Evolutionary conservation across 1,284 basidiomycete genomes (phyloP).

Genomic region (Veloporphyrellus conicus): DNA sequence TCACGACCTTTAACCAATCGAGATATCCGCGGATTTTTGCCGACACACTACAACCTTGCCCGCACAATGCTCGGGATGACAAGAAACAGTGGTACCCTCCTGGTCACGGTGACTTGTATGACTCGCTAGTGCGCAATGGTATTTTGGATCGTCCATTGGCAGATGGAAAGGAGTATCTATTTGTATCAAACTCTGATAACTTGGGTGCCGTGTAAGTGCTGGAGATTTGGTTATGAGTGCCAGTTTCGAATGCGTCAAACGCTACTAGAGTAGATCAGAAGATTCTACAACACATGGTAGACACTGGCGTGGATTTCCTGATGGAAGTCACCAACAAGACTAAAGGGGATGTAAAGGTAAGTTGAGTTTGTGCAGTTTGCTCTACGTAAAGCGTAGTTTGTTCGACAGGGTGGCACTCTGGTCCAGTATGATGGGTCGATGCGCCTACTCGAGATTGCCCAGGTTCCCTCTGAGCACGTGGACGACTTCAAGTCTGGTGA

Average conservation of each 20-base stretch:
- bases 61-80: conserved; percentile 60
- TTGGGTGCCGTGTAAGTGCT: conserved; percentile 91
- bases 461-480: conserved; percentile 95
- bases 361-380: neutral
- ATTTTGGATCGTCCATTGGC: conserved; percentile 89
- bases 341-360: no score
- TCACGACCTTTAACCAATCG: conserved; percentile 94
- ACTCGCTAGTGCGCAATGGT: conserved; percentile 88
- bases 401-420: conserved; percentile 98
- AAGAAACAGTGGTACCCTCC: conserved; percentile 98
- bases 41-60: conserved; percentile 84
- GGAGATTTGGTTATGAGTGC: conserved; percentile 53
- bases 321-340: conserved; percentile 99
- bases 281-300: conserved; percentile 86
- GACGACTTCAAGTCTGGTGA: conserved; percentile 99
- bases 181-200: conserved; percentile 98
- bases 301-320: conserved; percentile 81
- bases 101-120: conserved; percentile 96
- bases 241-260: conserved; percentile 15
- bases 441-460: conserved; percentile 95
- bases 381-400: no score
- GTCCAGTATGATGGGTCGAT: conserved; percentile 96
- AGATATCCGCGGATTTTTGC: conserved; percentile 94
- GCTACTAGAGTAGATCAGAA: conserved; percentile 63
- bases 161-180: conserved; percentile 97